Percentiles rank a stretch among this genome's conserved stretches.
Evolutionary conservation across 495 filamentous ascomycete genomes (phyloP).

Genomic region (Poronia punctata): DNA sequence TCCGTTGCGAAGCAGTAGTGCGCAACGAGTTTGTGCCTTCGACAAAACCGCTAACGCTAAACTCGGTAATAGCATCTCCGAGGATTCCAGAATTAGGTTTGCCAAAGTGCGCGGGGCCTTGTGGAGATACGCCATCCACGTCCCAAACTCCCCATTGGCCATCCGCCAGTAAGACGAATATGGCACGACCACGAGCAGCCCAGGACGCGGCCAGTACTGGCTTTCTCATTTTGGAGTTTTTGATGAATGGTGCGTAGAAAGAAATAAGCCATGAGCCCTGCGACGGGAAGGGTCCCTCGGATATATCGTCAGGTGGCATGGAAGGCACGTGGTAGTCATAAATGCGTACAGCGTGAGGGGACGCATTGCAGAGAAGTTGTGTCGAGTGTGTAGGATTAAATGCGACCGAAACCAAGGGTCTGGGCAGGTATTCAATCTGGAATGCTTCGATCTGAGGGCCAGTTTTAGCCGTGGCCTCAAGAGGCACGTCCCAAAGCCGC

Average conservation of each 20-base stretch:
- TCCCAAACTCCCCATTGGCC: constrained; percentile 97
- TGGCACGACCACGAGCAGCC: constrained; percentile 69
- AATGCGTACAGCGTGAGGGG: constrained; percentile 62
- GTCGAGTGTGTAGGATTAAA: constrained; percentile 64
- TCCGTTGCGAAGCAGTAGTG: constrained; percentile 30
- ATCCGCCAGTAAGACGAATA: constrained; percentile 70
- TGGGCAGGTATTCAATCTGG: constrained; percentile 56
- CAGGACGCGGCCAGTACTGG: constrained; percentile 74
- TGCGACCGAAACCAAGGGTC: constrained; percentile 56
- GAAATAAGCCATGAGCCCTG: constrained; percentile 62
- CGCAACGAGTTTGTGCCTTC: constrained; percentile 40
- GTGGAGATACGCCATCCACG: constrained; percentile 56
- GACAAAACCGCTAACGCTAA: constrained; percentile 63
- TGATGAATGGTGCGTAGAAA: constrained; percentile 61
- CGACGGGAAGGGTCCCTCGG: constrained; percentile 41
- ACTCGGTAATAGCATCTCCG: constrained; percentile 58
- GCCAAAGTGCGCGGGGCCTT: constrained; percentile 46
- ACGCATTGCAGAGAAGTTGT: constrained; percentile 61
- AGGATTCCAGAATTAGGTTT: constrained; percentile 52
- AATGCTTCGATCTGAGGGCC: constrained; percentile 48
- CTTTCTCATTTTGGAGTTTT: constrained; percentile 53
- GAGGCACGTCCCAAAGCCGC: constrained; percentile 39
- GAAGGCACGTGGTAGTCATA: constrained; percentile 43
- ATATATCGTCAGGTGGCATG: constrained; percentile 37
- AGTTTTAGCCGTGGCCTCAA: constrained; percentile 30